Base-by-base conservation (phyloP, 371 early-diverging fungal species). In the Mucor plumbeus region DNA sequence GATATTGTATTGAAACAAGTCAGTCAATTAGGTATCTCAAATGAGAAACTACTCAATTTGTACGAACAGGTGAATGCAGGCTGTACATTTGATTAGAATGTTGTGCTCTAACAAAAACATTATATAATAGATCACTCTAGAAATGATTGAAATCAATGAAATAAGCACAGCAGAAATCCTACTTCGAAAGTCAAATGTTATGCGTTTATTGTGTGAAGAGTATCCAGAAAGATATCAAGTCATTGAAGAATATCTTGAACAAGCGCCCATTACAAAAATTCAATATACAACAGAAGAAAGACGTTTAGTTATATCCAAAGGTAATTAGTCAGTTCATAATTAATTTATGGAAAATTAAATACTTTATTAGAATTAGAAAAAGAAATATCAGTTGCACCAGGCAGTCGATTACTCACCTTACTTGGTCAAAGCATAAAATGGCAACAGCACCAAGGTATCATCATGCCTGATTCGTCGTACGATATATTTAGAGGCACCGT, bases 381-480 rank as follows among this genome's bases (percentile, higher is more conserved):
- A 3, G 76, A 62, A 21, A 44, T 69, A 40, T n/a, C 59, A 3
- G 77, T 55, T 75, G 84, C 41, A 71, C 77, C 40, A 7, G 57
- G 38, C 5, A 72, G 66, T 5, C 85, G 96, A 17, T 80, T 97
- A 9, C 73, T 96, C 38, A 82, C 95, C 0, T 76, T 96, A 10
- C 75, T 97, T 0, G 93, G 92, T 0, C 94, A 97, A 74, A 79
- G 94, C 9, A 65, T 94, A 15, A 93, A 94, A 74, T 95, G 92
- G 89, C 96, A 96, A 70, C 88, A 90, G 36, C 82, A 88, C 21
- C 94, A 95, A 74, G 95, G 94, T 1, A 67, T 92, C 17, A 59
- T 95, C 4, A 79, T 85, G 5, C 80, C 88, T 0, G 91, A 91
- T 59, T 72, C 85, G 0, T 78, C 82, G 0, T 94, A 83, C 73